Percentiles rank a stretch among this genome's conserved stretches.
These are phyloP conservation scores for Arthrobotrys iridis DNA, from an alignment of 2,329 filamentous ascomycete genomes.

Conservation along the genomic window DNA sequence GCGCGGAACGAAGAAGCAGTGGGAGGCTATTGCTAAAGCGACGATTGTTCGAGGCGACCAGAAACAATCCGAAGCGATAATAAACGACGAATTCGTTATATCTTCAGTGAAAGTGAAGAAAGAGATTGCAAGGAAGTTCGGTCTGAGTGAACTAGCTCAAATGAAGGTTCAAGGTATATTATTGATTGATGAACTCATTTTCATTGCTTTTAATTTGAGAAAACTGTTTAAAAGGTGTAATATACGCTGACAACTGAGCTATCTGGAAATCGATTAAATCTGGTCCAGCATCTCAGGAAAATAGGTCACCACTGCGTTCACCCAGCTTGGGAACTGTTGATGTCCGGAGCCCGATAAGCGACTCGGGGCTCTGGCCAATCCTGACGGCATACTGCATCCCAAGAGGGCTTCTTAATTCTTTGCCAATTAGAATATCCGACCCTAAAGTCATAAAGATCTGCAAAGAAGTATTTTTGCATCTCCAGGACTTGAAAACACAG, in stretches of 20 bases:
- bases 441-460: constrained; percentile 6
- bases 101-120: constrained; percentile 1
- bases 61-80: constrained; percentile 14
- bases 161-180: constrained; percentile 14
- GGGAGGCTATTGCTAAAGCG: constrained; percentile 24
- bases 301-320: neutral
- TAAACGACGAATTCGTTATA: constrained; percentile 6
- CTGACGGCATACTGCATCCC: neutral
- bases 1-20: constrained; percentile 7
- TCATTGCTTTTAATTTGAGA: too few species aligned
- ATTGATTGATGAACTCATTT: too few species aligned
- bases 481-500: neutral
- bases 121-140: constrained; percentile 24
- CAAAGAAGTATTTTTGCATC: neutral
- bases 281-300: neutral
- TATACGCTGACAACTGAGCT: too few species aligned
- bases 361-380: neutral
- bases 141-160: constrained; percentile 5
- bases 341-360: constrained; percentile 16
- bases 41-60: neutral
- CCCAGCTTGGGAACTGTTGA: neutral
- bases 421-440: constrained; percentile 29
- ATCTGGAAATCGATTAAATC: too few species aligned
- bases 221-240: too few species aligned
- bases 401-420: constrained; percentile 4